Percentiles rank a stretch among this genome's conserved stretches.
Evolutionary conservation across 345 rosid species (phyloP).

Genomic region (Angophora floribunda): DNA sequence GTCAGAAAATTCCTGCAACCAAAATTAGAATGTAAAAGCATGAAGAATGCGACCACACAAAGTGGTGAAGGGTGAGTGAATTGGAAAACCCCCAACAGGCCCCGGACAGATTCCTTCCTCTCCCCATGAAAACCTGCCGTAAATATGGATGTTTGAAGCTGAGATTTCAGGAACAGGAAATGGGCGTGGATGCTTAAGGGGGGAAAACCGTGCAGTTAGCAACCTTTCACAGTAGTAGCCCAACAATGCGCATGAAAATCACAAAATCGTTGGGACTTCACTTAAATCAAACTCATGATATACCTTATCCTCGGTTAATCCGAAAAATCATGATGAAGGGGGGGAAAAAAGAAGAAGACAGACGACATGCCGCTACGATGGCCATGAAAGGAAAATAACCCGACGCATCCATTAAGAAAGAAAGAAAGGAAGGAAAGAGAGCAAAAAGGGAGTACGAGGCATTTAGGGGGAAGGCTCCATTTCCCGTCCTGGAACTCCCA

Average conservation of each 20-base stretch:
- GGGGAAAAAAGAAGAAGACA: accelerated
- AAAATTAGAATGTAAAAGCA: not conserved
- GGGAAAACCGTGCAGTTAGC: not conserved
- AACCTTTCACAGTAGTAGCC: not conserved
- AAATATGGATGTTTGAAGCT: not conserved
- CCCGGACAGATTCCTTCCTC: not conserved
- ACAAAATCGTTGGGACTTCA: not conserved
- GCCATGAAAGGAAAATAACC: not conserved
- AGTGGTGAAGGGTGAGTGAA: not conserved
- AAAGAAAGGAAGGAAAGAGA: not conserved
- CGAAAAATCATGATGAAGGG: not conserved
- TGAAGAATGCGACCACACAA: not conserved
- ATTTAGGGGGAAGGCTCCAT: not conserved
- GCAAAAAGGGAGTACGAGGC: not conserved
- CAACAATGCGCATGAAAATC: not conserved
- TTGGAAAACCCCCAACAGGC: not conserved
- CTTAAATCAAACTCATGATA: not conserved
- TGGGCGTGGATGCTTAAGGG: not conserved
- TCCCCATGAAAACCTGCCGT: not conserved
- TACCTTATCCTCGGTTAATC: not conserved
- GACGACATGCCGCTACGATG: not conserved
- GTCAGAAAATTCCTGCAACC: not conserved
- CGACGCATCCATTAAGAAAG: not conserved
- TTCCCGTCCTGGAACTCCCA: not conserved
- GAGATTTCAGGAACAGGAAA: not conserved